These are phyloP conservation scores for Fusarium humuli DNA, from an alignment of 2,329 filamentous ascomycete genomes.

Conservation along the genomic window DNA sequence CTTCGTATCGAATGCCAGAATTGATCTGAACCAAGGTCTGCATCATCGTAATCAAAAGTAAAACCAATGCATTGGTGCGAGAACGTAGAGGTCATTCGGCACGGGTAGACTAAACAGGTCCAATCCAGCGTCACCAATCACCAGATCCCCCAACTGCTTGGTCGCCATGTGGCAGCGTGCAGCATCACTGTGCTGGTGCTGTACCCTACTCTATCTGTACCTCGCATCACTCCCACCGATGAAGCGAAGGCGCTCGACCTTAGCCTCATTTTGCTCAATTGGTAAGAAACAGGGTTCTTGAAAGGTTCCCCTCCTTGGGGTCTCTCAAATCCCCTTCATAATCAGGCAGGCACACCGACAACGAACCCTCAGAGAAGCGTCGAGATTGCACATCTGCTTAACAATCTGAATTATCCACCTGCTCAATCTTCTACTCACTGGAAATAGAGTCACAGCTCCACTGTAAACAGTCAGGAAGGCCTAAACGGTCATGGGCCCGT, in stretches of 20 bases:
- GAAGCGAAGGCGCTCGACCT: constrained; percentile 21
- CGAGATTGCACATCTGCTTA: constrained; percentile 39
- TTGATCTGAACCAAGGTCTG: constrained; percentile 13
- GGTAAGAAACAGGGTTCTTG: constrained; percentile 15
- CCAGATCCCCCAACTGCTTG: constrained; percentile 26
- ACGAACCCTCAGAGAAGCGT: constrained; percentile 26
- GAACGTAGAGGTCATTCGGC: constrained; percentile 14
- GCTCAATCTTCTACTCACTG: constrained; percentile 26
- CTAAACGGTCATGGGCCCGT: constrained; percentile 42
- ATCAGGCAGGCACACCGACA: constrained; percentile 19
- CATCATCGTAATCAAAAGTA: constrained; percentile 1
- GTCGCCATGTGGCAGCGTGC: constrained; percentile 44
- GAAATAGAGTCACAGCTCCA: constrained; percentile 44
- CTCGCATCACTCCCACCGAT: constrained; percentile 21
- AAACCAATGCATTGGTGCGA: constrained; percentile 3
- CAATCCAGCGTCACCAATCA: constrained; percentile 27
- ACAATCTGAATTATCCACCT: constrained; percentile 46
- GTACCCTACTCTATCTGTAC: constrained; percentile 8
- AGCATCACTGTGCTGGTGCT: constrained; percentile 25
- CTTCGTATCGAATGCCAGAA: constrained; percentile 19
- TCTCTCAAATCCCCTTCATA: constrained; percentile 4
- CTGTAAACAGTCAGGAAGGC: constrained; percentile 36
- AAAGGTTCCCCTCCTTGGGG: constrained; percentile 7
- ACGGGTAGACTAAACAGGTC: constrained; percentile 17
- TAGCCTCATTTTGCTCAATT: constrained; percentile 34